Percentiles rank a stretch among this genome's conserved stretches.
Evolutionary conservation across 1,139 yeast genomes (phyloP).

Genomic region (Suhomyces maxii): DNA sequence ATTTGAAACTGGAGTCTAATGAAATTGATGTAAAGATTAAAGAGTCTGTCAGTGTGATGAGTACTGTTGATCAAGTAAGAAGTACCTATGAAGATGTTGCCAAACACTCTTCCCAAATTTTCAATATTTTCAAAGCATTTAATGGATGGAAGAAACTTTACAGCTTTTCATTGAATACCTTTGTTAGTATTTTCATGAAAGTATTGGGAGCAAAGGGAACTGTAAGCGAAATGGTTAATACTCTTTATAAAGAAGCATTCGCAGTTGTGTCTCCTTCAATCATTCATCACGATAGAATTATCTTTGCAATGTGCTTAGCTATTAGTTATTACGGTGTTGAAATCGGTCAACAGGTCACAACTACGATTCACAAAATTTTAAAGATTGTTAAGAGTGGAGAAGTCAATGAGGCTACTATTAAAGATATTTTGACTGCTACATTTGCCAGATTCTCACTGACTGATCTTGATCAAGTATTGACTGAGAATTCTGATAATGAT

Average conservation of each 20-base stretch:
- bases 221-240: slow-evolving; percentile 14
- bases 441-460: slow-evolving; percentile 11
- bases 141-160: slow-evolving; percentile 51
- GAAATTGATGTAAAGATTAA: slow-evolving; percentile 54
- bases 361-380: slow-evolving; percentile 15
- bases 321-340: slow-evolving; percentile 27
- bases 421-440: slow-evolving; percentile 9
- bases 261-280: slow-evolving; percentile 51
- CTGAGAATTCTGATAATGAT: slow-evolving; percentile 21
- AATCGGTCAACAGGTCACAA: slow-evolving; percentile 25
- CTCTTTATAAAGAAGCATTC: slow-evolving; percentile 45
- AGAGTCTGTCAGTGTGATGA: slow-evolving; percentile 57
- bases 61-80: slow-evolving; percentile 50
- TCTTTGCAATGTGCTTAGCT: slow-evolving; percentile 45
- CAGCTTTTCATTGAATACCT: slow-evolving; percentile 54
- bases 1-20: slow-evolving; percentile 61
- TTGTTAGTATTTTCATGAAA: slow-evolving; percentile 38
- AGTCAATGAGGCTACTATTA: neutral
- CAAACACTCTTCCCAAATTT: slow-evolving; percentile 52
- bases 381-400: neutral
- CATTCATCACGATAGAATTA: slow-evolving; percentile 45
- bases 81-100: slow-evolving; percentile 55
- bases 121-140: slow-evolving; percentile 44
- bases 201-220: slow-evolving; percentile 29
- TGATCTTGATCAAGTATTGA: slow-evolving; percentile 6